phyloP scores from a whole-genome alignment of 2,329 filamentous ascomycete genomes.

The Botrytis squamosa region DNA sequence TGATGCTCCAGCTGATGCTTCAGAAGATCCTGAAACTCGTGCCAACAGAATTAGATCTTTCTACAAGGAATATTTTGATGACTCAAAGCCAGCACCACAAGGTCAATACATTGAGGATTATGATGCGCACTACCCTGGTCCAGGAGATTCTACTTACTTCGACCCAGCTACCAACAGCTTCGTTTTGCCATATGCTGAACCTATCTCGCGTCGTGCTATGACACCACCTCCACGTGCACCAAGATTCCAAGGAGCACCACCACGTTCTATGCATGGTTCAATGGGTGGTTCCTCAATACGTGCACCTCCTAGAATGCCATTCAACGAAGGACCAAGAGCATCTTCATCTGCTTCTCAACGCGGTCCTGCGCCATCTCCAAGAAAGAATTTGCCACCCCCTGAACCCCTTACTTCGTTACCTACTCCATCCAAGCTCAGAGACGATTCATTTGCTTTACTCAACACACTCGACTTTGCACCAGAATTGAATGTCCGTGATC shows the following conservation, averaged over 20 bases:
- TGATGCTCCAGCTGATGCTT: slow-evolving; percentile 66
- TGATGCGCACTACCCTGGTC: slow-evolving; percentile 59
- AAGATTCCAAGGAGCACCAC: slow-evolving; percentile 40
- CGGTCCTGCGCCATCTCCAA: slow-evolving; percentile 39
- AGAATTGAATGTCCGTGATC: slow-evolving; percentile 63
- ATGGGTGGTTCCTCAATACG: slow-evolving; percentile 45
- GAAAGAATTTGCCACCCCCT: slow-evolving; percentile 69
- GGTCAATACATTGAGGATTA: slow-evolving; percentile 72
- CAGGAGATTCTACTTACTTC: slow-evolving; percentile 52
- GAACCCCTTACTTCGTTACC: slow-evolving; percentile 72
- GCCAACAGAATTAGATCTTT: slow-evolving; percentile 97
- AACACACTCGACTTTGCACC: slow-evolving; percentile 83
- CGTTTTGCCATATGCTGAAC: slow-evolving; percentile 80
- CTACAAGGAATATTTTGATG: slow-evolving; percentile 99
- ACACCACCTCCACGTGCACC: slow-evolving; percentile 74
- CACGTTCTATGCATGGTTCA: slow-evolving; percentile 48
- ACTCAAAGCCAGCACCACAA: slow-evolving; percentile 54
- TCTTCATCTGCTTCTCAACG: slow-evolving; percentile 60
- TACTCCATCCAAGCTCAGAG: slow-evolving; percentile 79
- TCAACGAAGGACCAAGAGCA: slow-evolving; percentile 52
- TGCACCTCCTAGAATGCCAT: slow-evolving; percentile 42
- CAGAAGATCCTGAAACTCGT: slow-evolving; percentile 88
- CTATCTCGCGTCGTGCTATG: slow-evolving; percentile 87
- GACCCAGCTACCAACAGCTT: slow-evolving; percentile 48
- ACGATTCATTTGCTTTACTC: slow-evolving; percentile 72